Base-by-base conservation (phyloP, 768 basidiomycete species). In the Phlegmacium glaucopus region DNA sequence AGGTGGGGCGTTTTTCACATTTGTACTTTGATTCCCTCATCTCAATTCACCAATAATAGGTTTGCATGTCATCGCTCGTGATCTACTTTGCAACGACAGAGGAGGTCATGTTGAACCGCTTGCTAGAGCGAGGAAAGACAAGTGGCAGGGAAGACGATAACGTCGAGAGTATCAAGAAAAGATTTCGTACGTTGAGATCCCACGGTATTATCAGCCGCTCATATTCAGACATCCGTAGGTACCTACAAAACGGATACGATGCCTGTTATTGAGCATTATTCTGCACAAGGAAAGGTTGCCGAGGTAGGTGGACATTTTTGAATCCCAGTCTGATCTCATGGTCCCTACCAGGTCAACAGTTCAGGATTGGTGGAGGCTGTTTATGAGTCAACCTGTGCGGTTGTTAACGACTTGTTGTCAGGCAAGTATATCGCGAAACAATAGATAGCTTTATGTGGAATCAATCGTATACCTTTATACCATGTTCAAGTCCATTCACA, bases 101-200 rank as follows among this genome's bases (percentile, higher is more conserved):
- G 61, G 80, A 90, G 40, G 85, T 93, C 53, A 90, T 98, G 86
- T 76, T 87, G 25, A 66, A 75, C 53, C 88, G 96, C 44, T 74
- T 99, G 48, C 75, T 94, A 43, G 87, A 94, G 65, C 83, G 96
- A 17, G 87, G 86, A 18, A 87, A 97, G 75, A 98, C 94, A 0
- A 91, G 88, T 46, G 95, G 96, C 12, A 77, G 96, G 11, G 94
- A 93, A 59, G 96, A 99, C 59, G 96, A 99, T 64, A 99, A 99
- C 62, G 74, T 72, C 10, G 92, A 95, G 65, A 92, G 85, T 63
- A 95, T 99, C 69, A 87, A 80, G 71, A 99, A 98, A 69, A 88
- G 96, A n/a, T 97, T 98, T 74, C 72, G 94, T 89, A 62, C 15
- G 85, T 75, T 26, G 18, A 15, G 9, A 17, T 39, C 22, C 36